phyloP scores from a whole-genome alignment of 345 rosid species.

The Excoecaria agallocha region DNA sequence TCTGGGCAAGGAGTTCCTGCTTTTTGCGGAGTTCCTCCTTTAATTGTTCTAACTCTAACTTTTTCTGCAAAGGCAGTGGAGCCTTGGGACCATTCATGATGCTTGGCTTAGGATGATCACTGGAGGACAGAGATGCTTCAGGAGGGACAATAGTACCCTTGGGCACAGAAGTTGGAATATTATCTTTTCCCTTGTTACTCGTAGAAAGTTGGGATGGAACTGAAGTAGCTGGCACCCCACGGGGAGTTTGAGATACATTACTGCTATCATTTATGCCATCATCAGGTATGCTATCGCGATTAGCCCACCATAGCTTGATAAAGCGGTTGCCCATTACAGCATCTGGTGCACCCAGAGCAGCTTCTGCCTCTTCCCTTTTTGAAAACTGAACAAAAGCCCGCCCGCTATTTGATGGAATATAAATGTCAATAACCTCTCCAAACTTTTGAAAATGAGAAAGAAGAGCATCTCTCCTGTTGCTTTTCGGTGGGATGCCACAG shows the following conservation, averaged over 20 bases:
- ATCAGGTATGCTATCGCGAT: conserved; percentile 79
- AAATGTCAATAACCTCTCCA: conserved; percentile 87
- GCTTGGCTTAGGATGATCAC: conserved; percentile 50
- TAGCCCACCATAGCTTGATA: conserved; percentile 98
- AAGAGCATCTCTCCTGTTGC: conserved; percentile 77
- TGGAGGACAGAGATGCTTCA: conserved; percentile 39
- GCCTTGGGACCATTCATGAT: conserved; percentile 50
- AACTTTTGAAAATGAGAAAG: conserved; percentile 87
- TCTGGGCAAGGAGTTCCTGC: conserved; percentile 88
- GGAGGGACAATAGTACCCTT: conserved; percentile 38
- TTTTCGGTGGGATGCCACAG: conserved; percentile 70
- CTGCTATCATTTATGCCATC: conserved; percentile 45
- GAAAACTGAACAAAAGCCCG: conserved; percentile 96
- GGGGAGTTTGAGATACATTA: conserved; percentile 40
- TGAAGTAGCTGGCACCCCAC: conserved; percentile 37
- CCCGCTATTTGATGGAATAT: conserved; percentile 71
- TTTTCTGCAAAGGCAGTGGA: conserved; percentile 61
- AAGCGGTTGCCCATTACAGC: conserved; percentile 99
- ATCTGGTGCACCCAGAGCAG: conserved; percentile 93
- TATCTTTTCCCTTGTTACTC: conserved; percentile 51
- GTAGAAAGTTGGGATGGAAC: conserved; percentile 35
- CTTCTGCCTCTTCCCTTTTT: conserved; percentile 90
- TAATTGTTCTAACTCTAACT: conserved; percentile 74
- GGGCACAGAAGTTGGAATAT: conserved; percentile 36
- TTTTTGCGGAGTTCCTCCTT: conserved; percentile 86